Percentiles rank a stretch among this genome's conserved stretches.
These are phyloP conservation scores for Heracleum sosnowskyi DNA, from an alignment of 129 eudicot species.

Conservation along the genomic window DNA sequence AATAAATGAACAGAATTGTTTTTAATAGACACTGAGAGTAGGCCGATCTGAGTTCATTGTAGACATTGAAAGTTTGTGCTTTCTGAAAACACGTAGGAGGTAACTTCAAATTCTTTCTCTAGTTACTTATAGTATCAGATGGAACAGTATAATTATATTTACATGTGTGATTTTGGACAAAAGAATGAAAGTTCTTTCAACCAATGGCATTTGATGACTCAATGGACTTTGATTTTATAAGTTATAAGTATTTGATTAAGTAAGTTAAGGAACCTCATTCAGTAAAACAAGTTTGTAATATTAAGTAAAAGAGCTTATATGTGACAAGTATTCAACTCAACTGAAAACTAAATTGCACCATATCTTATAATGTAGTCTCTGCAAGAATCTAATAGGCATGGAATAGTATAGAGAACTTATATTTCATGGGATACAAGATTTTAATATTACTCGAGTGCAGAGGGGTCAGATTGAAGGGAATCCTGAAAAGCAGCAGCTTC, in stretches of 20 bases:
- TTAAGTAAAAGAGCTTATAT: background rate
- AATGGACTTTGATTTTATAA: background rate
- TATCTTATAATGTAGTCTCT: background rate
- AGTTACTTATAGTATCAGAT: background rate
- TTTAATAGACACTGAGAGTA: background rate
- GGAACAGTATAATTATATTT: background rate
- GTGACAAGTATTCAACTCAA: background rate
- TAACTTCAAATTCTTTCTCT: background rate
- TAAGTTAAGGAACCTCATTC: background rate
- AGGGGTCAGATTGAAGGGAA: conserved; percentile 67
- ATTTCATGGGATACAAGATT: background rate
- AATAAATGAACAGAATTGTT: background rate
- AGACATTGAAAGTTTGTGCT: background rate
- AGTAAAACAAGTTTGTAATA: background rate
- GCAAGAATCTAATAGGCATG: background rate
- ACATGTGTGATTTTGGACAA: background rate
- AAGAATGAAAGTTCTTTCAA: background rate
- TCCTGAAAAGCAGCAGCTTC: conserved; percentile 86
- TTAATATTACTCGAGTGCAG: conserved; percentile 60
- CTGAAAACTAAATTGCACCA: background rate
- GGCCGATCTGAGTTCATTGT: background rate
- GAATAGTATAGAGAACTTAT: background rate
- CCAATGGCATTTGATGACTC: background rate
- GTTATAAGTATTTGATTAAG: background rate
- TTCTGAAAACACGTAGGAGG: background rate